Conservation (phyloP, 2,329 filamentous ascomycete genomes). For the Onygena corvina region DNA sequence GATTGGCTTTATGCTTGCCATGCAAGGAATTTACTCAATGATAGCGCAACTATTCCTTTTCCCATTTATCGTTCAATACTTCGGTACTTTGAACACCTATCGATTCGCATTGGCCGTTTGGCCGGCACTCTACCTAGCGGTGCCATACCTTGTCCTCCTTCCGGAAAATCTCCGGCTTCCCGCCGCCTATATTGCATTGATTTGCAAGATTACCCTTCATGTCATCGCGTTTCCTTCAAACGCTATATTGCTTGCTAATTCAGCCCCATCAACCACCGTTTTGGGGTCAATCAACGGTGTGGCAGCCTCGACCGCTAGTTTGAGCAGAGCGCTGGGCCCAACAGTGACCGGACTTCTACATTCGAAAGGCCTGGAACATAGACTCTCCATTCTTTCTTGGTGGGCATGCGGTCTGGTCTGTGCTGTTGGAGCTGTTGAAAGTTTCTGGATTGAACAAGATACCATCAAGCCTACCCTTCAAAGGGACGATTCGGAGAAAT, state of each 20-base stretch:
- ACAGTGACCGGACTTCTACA: constrained; percentile 79
- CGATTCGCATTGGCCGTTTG: constrained; percentile 69
- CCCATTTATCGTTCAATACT: constrained; percentile 58
- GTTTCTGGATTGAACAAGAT: constrained; percentile 61
- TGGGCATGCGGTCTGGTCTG: constrained; percentile 77
- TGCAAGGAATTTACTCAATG: constrained; percentile 84
- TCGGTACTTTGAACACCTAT: constrained; percentile 74
- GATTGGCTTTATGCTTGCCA: constrained; percentile 76
- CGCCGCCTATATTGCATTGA: constrained; percentile 63
- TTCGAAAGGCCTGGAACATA: constrained; percentile 61
- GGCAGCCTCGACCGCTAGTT: constrained; percentile 77
- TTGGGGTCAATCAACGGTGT: constrained; percentile 88
- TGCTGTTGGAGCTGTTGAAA: constrained; percentile 59
- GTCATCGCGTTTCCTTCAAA: constrained; percentile 86
- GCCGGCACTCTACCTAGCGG: constrained; percentile 73
- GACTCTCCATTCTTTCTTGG: constrained; percentile 84
- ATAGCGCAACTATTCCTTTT: constrained; percentile 75
- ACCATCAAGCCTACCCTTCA: constrained; percentile 21
- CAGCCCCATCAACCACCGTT: constrained; percentile 68
- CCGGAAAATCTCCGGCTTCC: constrained; percentile 58
- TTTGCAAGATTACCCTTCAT: constrained; percentile 88
- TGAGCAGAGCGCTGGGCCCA: constrained; percentile 79
- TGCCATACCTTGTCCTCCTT: constrained; percentile 79
- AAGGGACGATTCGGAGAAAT: neutral
- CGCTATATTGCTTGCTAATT: constrained; percentile 78